These are phyloP conservation scores for Fraxinus angustifolia DNA, from an alignment of 305 asterid species.

Conservation along the genomic window DNA sequence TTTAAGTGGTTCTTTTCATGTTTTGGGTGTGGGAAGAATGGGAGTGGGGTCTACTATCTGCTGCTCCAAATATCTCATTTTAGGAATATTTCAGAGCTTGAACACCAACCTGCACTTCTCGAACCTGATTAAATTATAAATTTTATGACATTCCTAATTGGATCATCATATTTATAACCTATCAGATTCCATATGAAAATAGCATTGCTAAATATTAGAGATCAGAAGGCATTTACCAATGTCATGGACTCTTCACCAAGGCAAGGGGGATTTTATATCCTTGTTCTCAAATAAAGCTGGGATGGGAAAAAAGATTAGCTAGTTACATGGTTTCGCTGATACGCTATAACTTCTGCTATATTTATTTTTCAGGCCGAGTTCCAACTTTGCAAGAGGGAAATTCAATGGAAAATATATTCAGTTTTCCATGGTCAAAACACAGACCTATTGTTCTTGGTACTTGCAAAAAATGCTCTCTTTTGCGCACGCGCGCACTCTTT, in stretches of 20 bases:
- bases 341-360: slow-evolving; percentile 19
- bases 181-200: background rate
- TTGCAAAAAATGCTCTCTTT: slow-evolving; percentile 16
- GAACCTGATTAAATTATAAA: background rate
- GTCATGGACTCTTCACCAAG: background rate
- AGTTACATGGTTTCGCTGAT: slow-evolving; percentile 16
- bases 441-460: slow-evolving; percentile 90
- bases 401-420: slow-evolving; percentile 65
- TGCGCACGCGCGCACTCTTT: background rate
- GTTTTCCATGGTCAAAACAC: slow-evolving; percentile 76
- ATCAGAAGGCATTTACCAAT: slow-evolving; percentile 5
- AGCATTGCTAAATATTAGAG: background rate
- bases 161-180: background rate
- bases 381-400: slow-evolving; percentile 93
- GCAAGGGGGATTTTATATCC: background rate
- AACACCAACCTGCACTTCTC: background rate
- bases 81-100: background rate
- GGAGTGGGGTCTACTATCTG: background rate
- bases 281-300: slow-evolving; percentile 8
- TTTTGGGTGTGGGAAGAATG: slow-evolving; percentile 3
- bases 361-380: slow-evolving; percentile 66
- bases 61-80: background rate
- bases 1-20: background rate
- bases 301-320: slow-evolving; percentile 3
- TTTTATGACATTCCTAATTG: background rate